Evolutionary conservation across 768 basidiomycete species (phyloP).

Genomic region (Hericium rajendrae): DNA sequence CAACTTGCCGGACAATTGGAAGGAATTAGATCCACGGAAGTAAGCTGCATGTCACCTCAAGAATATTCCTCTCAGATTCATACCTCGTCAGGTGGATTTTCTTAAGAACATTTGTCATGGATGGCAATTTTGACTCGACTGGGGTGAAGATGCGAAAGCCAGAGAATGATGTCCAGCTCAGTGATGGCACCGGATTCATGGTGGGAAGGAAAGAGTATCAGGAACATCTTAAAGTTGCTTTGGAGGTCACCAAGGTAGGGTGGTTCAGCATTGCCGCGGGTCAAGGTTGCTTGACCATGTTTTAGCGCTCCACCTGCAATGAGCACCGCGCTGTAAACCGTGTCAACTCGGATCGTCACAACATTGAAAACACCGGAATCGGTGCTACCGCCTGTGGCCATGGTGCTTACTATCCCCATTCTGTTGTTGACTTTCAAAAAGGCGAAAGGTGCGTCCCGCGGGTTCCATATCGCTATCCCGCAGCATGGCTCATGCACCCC

Average conservation of each 20-base stretch:
- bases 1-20: background rate
- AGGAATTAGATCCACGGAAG: background rate
- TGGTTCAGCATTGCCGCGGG: background rate
- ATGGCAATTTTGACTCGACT: background rate
- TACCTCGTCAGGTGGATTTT: background rate
- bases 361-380: background rate
- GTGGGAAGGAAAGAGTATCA: background rate
- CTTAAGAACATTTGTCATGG: background rate
- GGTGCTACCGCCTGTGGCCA: background rate
- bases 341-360: background rate
- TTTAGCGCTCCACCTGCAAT: background rate
- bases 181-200: background rate
- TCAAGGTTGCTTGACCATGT: background rate
- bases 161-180: background rate
- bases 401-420: background rate
- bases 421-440: background rate
- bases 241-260: background rate
- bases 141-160: background rate
- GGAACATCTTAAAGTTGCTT: background rate
- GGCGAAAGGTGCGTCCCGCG: background rate
- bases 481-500: no score
- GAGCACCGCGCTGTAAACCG: background rate
- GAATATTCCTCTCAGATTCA: background rate
- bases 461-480: no score
- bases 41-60: background rate